These are phyloP conservation scores for Trematosphaeria pertusa DNA, from an alignment of 2,329 filamentous ascomycete species.

Conservation along the genomic window DNA sequence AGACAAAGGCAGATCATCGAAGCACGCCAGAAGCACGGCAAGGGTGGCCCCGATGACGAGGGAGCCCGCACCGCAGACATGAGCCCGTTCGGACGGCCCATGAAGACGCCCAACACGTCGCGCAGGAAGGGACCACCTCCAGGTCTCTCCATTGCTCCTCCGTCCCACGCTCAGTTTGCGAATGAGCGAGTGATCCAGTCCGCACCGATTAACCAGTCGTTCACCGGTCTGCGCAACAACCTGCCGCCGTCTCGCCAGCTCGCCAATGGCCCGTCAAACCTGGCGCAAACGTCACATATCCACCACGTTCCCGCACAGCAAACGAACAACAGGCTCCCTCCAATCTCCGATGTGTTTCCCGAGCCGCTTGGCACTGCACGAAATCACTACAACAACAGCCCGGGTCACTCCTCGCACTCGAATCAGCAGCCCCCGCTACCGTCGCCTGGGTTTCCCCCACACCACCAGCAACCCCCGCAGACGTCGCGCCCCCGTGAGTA, in stretches of 20 bases:
- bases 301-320: constrained; percentile 88
- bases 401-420: constrained; percentile 67
- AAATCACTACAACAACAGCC: constrained; percentile 66
- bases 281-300: constrained; percentile 86
- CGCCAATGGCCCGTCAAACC: constrained; percentile 79
- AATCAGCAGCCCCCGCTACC: constrained; percentile 73
- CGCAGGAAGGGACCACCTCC: constrained; percentile 81
- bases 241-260: constrained; percentile 76
- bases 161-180: constrained; percentile 89
- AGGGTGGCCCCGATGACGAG: constrained; percentile 49
- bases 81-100: constrained; percentile 52
- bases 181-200: constrained; percentile 97
- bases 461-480: constrained; percentile 60
- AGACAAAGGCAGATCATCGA: constrained; percentile 96
- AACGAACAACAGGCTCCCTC: constrained; percentile 89
- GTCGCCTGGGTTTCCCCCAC: constrained; percentile 74
- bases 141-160: constrained; percentile 92
- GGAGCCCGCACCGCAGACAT: constrained; percentile 46
- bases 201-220: constrained; percentile 91
- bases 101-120: constrained; percentile 75
- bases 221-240: constrained; percentile 78
- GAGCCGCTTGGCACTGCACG: constrained; percentile 67
- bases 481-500: constrained; percentile 77
- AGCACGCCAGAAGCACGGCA: constrained; percentile 81
- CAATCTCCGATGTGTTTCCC: constrained; percentile 93